A percentile compares a stretch with the other conserved stretches of the same genome.
Evolutionary conservation across 169 alveolate species (phyloP).

Genomic region (Plasmodium falciparum): DNA sequence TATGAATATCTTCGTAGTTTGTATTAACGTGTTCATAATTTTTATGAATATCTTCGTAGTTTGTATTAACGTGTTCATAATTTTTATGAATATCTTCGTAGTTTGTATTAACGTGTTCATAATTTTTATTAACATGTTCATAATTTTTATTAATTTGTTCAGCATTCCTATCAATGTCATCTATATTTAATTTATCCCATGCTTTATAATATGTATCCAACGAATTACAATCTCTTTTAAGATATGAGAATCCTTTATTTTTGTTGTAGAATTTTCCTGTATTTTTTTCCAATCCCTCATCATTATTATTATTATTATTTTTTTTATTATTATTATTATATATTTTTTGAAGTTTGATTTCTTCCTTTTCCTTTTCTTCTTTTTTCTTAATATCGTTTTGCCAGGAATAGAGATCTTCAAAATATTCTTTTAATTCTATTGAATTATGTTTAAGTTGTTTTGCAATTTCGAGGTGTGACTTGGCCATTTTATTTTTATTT

Average conservation of each 20-base stretch:
- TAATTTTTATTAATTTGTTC: not conserved
- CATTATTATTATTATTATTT: no score
- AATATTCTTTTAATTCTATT: slow-evolving; percentile 60
- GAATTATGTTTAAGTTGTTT: slow-evolving; percentile 74
- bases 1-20: no score
- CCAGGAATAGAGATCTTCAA: slow-evolving; percentile 74
- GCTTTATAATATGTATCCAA: slow-evolving; percentile 51
- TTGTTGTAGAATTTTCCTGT: no score
- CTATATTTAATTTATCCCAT: slow-evolving; percentile 60
- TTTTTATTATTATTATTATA: no score
- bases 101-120: no score
- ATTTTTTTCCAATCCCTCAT: no score
- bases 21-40: no score
- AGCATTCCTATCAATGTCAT: slow-evolving; percentile 9
- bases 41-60: no score
- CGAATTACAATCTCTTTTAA: slow-evolving; percentile 59
- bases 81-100: no score
- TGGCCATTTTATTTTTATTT: slow-evolving; percentile 41
- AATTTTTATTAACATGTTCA: not conserved
- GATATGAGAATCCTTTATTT: not conserved
- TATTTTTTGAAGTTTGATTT: no score
- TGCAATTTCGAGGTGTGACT: slow-evolving; percentile 72
- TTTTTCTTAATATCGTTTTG: slow-evolving; percentile 49
- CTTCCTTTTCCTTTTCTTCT: not conserved
- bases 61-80: no score